Evolutionary conservation across 2,329 filamentous ascomycete species (phyloP).

Genomic region (Rutstroemia sp.): DNA sequence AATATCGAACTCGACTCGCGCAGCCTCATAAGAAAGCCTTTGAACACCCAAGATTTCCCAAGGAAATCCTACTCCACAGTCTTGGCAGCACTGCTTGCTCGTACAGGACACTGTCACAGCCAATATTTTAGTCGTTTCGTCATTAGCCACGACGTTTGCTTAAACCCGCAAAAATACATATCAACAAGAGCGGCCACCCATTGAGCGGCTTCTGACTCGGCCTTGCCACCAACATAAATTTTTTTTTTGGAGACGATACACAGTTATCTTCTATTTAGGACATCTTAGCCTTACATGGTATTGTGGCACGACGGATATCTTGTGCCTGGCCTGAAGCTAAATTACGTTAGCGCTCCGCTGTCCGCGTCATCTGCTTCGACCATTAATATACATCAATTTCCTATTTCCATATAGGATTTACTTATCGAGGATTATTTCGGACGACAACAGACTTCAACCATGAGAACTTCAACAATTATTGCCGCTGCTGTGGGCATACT

Average conservation of each 20-base stretch:
- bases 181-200: background rate
- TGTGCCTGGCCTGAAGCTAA: slow-evolving; percentile 9
- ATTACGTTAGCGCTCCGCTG: slow-evolving; percentile 8
- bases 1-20: background rate
- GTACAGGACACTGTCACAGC: background rate
- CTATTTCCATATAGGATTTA: background rate
- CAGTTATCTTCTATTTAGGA: background rate
- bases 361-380: slow-evolving; percentile 15
- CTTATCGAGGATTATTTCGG: background rate
- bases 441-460: slow-evolving; percentile 10
- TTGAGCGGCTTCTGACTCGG: background rate
- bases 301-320: background rate
- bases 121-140: slow-evolving; percentile 1
- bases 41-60: slow-evolving; percentile 2
- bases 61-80: slow-evolving; percentile 1
- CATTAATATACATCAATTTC: slow-evolving; percentile 2
- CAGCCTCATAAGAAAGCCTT: background rate
- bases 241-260: background rate
- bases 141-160: background rate
- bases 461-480: slow-evolving; percentile 24
- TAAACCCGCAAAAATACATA: background rate
- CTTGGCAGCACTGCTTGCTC: background rate
- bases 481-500: slow-evolving; percentile 23
- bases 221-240: background rate
- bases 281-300: background rate